phyloP scores from a whole-genome alignment of 768 basidiomycete species.

The Tricholoma matsutake region DNA sequence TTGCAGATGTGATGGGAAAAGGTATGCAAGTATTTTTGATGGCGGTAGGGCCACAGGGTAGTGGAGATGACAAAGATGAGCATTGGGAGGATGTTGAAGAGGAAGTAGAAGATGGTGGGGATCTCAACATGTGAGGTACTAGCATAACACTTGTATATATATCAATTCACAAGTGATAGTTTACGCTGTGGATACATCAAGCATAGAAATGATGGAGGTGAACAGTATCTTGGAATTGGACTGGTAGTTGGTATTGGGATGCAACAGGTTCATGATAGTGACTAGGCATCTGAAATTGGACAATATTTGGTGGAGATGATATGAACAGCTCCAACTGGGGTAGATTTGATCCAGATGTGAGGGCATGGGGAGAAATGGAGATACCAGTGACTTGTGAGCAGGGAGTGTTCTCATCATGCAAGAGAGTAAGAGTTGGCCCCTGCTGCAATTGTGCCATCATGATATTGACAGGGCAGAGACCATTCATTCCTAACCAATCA shows the following conservation, averaged over 20 bases:
- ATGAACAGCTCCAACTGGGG: too few species aligned
- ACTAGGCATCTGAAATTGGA: not conserved
- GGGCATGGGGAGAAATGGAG: too few species aligned
- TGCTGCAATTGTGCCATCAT: not conserved
- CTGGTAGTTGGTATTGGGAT: not conserved
- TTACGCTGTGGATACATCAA: not conserved
- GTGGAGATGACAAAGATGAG: not conserved
- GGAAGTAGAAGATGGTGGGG: not conserved
- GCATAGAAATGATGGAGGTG: not conserved
- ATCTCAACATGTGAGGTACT: not conserved
- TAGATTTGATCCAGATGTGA: too few species aligned
- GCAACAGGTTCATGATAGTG: not conserved
- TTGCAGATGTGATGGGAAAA: not conserved
- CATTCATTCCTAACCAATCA: not conserved
- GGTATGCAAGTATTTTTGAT: not conserved
- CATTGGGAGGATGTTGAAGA: not conserved
- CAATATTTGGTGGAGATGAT: not conserved
- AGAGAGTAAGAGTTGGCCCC: too few species aligned
- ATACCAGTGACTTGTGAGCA: too few species aligned
- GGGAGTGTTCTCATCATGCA: too few species aligned
- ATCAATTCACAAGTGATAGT: too few species aligned
- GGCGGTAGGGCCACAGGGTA: not conserved
- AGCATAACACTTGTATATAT: too few species aligned
- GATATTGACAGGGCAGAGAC: not conserved
- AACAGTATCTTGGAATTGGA: not conserved